Evolutionary conservation across 1,284 basidiomycete genomes (phyloP).

Genomic region (Cutaneotrichosporon cutaneum): DNA sequence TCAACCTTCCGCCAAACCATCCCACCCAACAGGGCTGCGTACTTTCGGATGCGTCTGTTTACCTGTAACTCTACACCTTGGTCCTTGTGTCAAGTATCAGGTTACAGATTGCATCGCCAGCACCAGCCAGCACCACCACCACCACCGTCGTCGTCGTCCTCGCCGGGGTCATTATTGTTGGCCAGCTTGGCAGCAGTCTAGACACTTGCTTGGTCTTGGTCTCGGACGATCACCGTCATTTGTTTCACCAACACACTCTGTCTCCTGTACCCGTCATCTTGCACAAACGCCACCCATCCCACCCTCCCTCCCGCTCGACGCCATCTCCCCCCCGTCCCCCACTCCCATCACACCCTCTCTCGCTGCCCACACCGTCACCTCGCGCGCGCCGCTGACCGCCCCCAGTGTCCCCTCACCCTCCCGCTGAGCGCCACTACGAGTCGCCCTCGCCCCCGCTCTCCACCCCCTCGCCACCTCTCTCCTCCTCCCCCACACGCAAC

Average conservation of each 20-base stretch:
- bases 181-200: neutral
- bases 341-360: neutral
- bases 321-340: neutral
- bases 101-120: too few species aligned
- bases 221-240: neutral
- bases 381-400: neutral
- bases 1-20: too few species aligned
- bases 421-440: neutral
- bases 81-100: too few species aligned
- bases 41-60: too few species aligned
- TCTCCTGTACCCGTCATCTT: neutral
- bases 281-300: constrained; percentile 2
- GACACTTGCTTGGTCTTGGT: neutral
- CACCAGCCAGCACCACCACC: too few species aligned
- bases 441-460: neutral
- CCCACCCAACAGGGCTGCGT: too few species aligned
- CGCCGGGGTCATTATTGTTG: too few species aligned
- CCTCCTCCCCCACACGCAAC: neutral
- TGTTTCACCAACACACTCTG: neutral
- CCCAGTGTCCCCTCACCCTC: neutral
- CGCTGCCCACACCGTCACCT: neutral
- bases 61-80: too few species aligned
- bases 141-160: too few species aligned
- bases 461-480: neutral
- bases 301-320: neutral